These are phyloP conservation scores for Alisma plantagoaquatica DNA, from an alignment of 106 monocot genomes.

Conservation along the genomic window DNA sequence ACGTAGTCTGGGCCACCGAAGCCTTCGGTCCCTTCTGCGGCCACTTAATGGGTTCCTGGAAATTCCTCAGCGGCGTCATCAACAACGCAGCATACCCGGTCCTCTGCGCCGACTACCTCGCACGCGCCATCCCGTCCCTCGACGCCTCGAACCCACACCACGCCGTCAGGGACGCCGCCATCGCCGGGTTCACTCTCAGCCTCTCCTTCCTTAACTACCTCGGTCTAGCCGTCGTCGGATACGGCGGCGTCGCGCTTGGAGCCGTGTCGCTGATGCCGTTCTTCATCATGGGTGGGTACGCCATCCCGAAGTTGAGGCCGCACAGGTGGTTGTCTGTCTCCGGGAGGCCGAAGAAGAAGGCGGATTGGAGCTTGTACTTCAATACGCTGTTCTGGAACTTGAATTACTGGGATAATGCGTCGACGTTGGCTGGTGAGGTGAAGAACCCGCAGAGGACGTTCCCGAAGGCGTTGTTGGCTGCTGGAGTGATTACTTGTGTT, in stretches of 20 bases:
- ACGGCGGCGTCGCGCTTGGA: constrained; percentile 46
- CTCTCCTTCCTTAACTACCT: constrained; percentile 68
- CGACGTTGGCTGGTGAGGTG: constrained; percentile 86
- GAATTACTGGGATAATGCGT: constrained; percentile 83
- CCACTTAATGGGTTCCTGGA: constrained; percentile 68
- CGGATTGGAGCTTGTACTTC: constrained; percentile 74
- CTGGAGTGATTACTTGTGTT: constrained; percentile 46
- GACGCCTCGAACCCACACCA: constrained; percentile 5
- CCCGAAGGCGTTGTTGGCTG: constrained; percentile 47
- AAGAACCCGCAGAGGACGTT: constrained; percentile 53
- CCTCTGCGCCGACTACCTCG: constrained; percentile 68
- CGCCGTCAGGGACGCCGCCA: constrained; percentile 11
- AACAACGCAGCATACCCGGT: constrained; percentile 71
- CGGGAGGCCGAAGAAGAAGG: constrained; percentile 9
- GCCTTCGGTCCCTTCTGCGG: constrained; percentile 69
- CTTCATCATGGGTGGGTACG: constrained; percentile 33
- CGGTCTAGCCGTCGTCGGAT: constrained; percentile 63
- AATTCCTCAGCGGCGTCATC: constrained; percentile 75
- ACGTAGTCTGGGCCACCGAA: constrained; percentile 68
- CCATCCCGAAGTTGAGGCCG: constrained; percentile 33
- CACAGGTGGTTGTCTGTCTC: constrained; percentile 26
- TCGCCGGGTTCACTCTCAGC: constrained; percentile 19
- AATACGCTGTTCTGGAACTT: constrained; percentile 87
- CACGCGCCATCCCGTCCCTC: constrained; percentile 29
- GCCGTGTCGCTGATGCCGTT: constrained; percentile 48